Conservation (phyloP, 2,329 filamentous ascomycete species). For the Capronia americana region DNA sequence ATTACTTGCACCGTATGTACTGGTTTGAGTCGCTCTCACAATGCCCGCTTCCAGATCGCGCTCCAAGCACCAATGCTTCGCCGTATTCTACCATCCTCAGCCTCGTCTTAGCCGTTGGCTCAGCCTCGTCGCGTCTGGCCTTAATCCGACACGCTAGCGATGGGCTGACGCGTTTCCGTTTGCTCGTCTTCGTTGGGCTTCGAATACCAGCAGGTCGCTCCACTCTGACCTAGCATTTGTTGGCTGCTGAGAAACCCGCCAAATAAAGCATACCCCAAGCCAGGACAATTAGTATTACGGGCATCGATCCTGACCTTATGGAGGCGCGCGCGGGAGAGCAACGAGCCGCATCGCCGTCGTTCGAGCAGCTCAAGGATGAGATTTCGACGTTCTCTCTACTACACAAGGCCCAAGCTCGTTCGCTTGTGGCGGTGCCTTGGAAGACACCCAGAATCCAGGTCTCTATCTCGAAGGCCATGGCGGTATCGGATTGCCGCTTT, state of each 20-base stretch:
- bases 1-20: not conserved
- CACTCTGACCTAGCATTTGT: not conserved
- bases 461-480: conserved; percentile 32
- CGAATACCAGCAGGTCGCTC: no score
- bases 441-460: conserved; percentile 28
- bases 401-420: conserved; percentile 13
- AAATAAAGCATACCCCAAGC: not conserved
- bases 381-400: not conserved
- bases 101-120: not conserved
- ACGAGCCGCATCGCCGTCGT: not conserved
- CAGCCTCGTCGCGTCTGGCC: not conserved
- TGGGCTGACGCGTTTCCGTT: not conserved
- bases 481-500: conserved; percentile 35
- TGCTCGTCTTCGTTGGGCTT: not conserved
- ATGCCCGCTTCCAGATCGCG: no score
- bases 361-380: conserved; percentile 8
- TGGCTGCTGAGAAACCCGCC: not conserved
- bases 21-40: not conserved
- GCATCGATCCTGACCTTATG: not conserved
- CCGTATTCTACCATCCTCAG: not conserved
- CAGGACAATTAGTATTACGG: not conserved
- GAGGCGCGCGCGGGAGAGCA: not conserved
- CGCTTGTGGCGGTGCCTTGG: conserved; percentile 16
- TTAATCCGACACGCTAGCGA: not conserved
- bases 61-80: not conserved